These are phyloP conservation scores for Nasturtium officinale DNA, from an alignment of 345 rosid species.

Conservation along the genomic window DNA sequence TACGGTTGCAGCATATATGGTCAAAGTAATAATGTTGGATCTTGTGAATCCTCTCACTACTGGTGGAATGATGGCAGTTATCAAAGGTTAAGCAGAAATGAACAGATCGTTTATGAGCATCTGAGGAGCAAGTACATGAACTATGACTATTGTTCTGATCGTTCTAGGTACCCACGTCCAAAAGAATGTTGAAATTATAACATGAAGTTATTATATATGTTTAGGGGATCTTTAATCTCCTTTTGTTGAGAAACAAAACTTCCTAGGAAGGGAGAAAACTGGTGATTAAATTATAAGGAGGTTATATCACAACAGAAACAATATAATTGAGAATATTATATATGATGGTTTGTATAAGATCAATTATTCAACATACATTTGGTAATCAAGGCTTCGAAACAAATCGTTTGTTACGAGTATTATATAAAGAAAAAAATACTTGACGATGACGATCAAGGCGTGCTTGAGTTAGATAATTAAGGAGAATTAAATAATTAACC, in stretches of 20 bases:
- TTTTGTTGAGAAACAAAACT: background rate
- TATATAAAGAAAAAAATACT: background rate
- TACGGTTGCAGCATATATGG: constrained; percentile 47
- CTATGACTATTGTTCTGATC: constrained; percentile 42
- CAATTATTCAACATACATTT: too few species aligned
- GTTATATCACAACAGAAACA: background rate
- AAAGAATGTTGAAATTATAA: constrained; percentile 34
- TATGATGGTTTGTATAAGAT: too few species aligned
- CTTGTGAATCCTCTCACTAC: constrained; percentile 41
- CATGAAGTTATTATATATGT: background rate
- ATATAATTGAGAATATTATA: background rate
- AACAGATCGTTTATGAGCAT: constrained; percentile 26
- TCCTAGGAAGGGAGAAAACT: background rate
- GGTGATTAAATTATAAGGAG: background rate
- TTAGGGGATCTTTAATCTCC: background rate
- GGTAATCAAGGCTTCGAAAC: too few species aligned
- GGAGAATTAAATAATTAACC: too few species aligned
- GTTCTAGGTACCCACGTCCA: constrained; percentile 22
- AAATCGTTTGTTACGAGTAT: too few species aligned
- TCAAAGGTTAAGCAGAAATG: constrained; percentile 27
- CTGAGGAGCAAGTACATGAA: constrained; percentile 40
- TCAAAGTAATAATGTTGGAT: constrained; percentile 23
- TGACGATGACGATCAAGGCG: constrained; percentile 58
- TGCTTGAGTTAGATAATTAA: constrained; percentile 50
- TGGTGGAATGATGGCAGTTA: constrained; percentile 64